Base-by-base conservation (phyloP, 2,329 filamentous ascomycete genomes). In the Lachnellula suecica region DNA sequence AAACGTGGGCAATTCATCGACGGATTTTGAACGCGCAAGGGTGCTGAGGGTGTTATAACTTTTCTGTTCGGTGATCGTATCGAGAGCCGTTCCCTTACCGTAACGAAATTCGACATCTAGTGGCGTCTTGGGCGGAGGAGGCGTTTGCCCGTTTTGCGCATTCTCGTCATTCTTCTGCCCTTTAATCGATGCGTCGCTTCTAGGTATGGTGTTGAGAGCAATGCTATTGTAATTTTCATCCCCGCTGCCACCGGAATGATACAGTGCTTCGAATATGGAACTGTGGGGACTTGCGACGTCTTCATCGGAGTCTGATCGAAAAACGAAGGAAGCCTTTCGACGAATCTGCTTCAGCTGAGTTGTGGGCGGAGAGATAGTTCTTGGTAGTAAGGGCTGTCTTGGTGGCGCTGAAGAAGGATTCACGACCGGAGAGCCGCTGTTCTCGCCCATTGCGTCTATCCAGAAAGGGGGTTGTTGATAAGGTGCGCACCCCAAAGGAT, bases 51-150 rank as follows among this genome's bases (percentile, higher is more conserved):
- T 72, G 5, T 63, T 57, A 47, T 60, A 60, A 58, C 70, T 73
- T 49, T 67, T 70, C 58, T 72, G 68, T 60, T 74, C 72, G n/a
- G 66, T 62, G 56, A 74, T 74, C 13, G 72, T 71, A 19, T 67
- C 63, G 1, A 74, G 65, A 24, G 68, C 60, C 4, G 71, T 74
- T 19, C 72, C 72, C 50, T 66, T 62, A 19, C 72, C 72, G 54
- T 74, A 74, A 2, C 68, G 59, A 56, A 74, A 72, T 29, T 63
- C 44, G 0, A 44, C 44, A 11, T 61, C 51, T 20, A 59, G 50
- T 3, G 53, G 38, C 11, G 43, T 13, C 20, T 4, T 42, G 23
- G 4, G 2, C 4, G 27, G 17, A 37, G 27, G 35, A 35, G 31
- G 11, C 4, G 34, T 43, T 19, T 46, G 40, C 46, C 17, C 29